phyloP scores from a whole-genome alignment of 352 stramenopile genomes.

The Globisporangium nodosum region DNA sequence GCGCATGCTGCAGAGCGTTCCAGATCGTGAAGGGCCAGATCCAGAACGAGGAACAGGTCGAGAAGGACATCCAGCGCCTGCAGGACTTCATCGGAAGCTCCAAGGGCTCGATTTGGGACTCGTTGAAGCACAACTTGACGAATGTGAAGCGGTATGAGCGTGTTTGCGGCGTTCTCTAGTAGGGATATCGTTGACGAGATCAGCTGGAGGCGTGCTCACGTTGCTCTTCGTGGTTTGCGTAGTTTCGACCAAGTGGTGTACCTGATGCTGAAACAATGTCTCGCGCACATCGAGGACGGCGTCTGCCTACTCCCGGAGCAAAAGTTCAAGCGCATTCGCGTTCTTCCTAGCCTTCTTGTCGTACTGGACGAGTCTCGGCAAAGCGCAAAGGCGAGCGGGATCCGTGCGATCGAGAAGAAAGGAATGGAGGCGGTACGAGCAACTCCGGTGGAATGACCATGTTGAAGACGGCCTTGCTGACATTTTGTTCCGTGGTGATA shows the following conservation, averaged over 20 bases:
- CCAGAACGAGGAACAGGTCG: conserved; percentile 27
- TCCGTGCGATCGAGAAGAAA: conserved; percentile 40
- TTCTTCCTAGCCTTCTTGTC: conserved; percentile 36
- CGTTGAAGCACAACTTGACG: conserved; percentile 50
- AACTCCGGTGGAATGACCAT: not conserved
- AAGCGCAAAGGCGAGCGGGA: conserved; percentile 17
- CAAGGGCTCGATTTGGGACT: conserved; percentile 59
- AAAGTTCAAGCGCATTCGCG: conserved; percentile 49
- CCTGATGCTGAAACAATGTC: conserved; percentile 46
- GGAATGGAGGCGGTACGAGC: conserved; percentile 45
- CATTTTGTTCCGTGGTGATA: not conserved
- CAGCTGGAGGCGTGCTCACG: not conserved
- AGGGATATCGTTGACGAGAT: not conserved
- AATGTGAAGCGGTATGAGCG: conserved; percentile 52
- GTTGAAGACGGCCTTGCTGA: not conserved
- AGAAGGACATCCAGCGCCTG: conserved; percentile 50
- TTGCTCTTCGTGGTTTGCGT: not conserved
- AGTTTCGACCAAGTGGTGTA: conserved; percentile 63
- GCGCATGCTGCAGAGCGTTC: conserved; percentile 32
- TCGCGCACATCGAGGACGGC: conserved; percentile 36
- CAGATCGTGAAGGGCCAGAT: conserved; percentile 35
- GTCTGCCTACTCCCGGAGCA: conserved; percentile 25
- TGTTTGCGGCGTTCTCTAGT: not conserved
- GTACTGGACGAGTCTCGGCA: conserved; percentile 33
- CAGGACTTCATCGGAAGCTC: conserved; percentile 63